Evolutionary conservation across 2,329 filamentous ascomycete genomes (phyloP).

Genomic region (Sarocladiaceae sp.): DNA sequence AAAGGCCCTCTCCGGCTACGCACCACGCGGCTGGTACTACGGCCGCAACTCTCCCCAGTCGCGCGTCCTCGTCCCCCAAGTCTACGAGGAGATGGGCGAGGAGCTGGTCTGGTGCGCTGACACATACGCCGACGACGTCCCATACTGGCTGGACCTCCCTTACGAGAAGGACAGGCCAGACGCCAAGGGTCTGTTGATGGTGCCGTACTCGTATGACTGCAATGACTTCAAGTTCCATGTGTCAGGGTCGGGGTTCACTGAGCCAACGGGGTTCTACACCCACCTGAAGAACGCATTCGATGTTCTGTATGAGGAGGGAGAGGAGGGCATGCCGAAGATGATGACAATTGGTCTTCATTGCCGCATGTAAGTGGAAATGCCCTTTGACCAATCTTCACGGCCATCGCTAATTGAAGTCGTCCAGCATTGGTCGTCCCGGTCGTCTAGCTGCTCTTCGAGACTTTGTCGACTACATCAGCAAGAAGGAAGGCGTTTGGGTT

Average conservation of each 20-base stretch:
- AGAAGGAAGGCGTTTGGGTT: constrained; percentile 48
- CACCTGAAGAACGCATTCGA: constrained; percentile 48
- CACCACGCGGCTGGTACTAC: constrained; percentile 44
- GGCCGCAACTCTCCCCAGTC: constrained; percentile 33
- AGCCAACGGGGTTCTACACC: constrained; percentile 34
- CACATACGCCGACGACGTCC: constrained; percentile 47
- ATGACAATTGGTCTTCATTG: constrained; percentile 51
- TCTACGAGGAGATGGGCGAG: constrained; percentile 46
- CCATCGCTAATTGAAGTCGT: not conserved
- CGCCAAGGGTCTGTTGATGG: constrained; percentile 44
- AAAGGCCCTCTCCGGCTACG: constrained; percentile 36
- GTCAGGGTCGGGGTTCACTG: constrained; percentile 36
- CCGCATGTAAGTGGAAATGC: constrained; percentile 25
- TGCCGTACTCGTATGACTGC: constrained; percentile 49
- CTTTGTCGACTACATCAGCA: constrained; percentile 45
- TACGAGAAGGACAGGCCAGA: constrained; percentile 32
- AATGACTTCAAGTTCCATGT: constrained; percentile 42
- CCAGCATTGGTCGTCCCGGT: constrained; percentile 40
- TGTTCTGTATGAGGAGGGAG: constrained; percentile 44
- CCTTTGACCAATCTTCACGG: not conserved
- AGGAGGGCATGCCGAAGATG: constrained; percentile 44
- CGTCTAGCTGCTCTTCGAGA: constrained; percentile 43
- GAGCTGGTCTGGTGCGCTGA: constrained; percentile 43
- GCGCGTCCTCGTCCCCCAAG: constrained; percentile 37
- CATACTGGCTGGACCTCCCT: constrained; percentile 49